These are phyloP conservation scores for Aechmea fasciata DNA, from an alignment of 176 grass and related monocot genomes.

Conservation along the genomic window DNA sequence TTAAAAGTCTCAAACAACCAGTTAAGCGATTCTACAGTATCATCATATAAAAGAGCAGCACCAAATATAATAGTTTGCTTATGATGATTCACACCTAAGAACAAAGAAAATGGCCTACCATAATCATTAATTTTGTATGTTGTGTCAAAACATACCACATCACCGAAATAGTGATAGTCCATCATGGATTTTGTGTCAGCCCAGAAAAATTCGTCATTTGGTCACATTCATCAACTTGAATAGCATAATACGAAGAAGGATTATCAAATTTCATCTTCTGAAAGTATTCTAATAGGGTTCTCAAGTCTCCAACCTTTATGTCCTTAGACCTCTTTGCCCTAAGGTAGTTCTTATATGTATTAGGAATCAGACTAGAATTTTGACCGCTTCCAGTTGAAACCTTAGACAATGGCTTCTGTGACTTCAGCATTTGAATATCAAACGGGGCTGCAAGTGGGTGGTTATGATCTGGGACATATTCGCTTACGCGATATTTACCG, in stretches of 20 bases:
- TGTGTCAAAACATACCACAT: conserved; percentile 76
- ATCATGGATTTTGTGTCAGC: conserved; percentile 64
- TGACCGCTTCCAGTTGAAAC: conserved; percentile 36
- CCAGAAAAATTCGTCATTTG: conserved; percentile 86
- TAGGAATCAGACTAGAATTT: conserved; percentile 51
- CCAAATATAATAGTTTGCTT: conserved; percentile 68
- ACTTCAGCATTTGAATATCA: conserved; percentile 84
- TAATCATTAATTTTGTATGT: conserved; percentile 45
- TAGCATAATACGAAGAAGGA: conserved; percentile 75
- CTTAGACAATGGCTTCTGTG: conserved; percentile 39
- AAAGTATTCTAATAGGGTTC: conserved; percentile 71
- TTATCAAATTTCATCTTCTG: conserved; percentile 72
- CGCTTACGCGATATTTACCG: conserved; percentile 67
- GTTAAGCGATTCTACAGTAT: conserved; percentile 74
- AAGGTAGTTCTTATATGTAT: conserved; percentile 75
- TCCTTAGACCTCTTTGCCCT: conserved; percentile 39
- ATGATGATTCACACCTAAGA: conserved; percentile 86
- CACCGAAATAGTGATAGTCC: conserved; percentile 78
- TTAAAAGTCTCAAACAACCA: conserved; percentile 89
- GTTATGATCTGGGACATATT: conserved; percentile 80
- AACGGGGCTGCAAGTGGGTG: conserved; percentile 83
- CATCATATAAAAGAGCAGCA: conserved; percentile 80
- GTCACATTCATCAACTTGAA: conserved; percentile 85
- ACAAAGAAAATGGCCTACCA: conserved; percentile 66
- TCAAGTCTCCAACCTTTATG: conserved; percentile 42